Conservation (phyloP, 306 rosid genomes). For the Fragaria iinumae region DNA sequence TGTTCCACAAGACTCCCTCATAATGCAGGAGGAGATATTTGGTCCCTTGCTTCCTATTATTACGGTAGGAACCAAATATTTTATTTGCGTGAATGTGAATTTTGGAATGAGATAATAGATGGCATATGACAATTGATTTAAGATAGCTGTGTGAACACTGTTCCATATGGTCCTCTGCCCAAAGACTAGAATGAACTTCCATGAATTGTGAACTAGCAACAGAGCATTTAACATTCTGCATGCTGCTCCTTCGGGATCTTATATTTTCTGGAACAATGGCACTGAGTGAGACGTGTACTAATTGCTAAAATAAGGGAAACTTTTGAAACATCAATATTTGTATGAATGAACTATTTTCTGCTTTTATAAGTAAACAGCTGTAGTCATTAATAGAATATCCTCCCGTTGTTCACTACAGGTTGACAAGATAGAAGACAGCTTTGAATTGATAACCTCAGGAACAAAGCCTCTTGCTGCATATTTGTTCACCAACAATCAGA, state of each 20-base stretch:
- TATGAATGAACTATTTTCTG: conserved; percentile 8
- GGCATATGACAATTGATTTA: not conserved
- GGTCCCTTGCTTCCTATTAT: conserved; percentile 96
- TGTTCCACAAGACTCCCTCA: conserved; percentile 69
- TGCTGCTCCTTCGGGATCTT: not conserved
- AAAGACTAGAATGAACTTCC: not conserved
- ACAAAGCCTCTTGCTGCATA: conserved; percentile 99
- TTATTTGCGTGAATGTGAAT: not conserved
- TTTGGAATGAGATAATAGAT: not conserved
- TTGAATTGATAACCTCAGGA: conserved; percentile 69
- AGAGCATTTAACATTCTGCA: not conserved
- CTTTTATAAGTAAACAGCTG: not conserved
- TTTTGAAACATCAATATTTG: not conserved
- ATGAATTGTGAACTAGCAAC: not conserved
- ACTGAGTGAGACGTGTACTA: not conserved
- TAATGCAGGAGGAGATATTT: conserved; percentile 90
- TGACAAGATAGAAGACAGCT: conserved; percentile 76
- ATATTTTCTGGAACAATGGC: not conserved
- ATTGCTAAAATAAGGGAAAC: too few species aligned
- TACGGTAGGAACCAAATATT: conserved; percentile 51
- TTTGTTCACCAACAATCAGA: conserved; percentile 69
- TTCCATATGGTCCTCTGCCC: not conserved
- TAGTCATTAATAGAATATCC: not conserved
- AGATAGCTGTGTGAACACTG: not conserved
- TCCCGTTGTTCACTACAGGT: conserved; percentile 48